Base-by-base conservation (phyloP, 345 rosid genomes). In the Eucalyptus pauciflora region DNA sequence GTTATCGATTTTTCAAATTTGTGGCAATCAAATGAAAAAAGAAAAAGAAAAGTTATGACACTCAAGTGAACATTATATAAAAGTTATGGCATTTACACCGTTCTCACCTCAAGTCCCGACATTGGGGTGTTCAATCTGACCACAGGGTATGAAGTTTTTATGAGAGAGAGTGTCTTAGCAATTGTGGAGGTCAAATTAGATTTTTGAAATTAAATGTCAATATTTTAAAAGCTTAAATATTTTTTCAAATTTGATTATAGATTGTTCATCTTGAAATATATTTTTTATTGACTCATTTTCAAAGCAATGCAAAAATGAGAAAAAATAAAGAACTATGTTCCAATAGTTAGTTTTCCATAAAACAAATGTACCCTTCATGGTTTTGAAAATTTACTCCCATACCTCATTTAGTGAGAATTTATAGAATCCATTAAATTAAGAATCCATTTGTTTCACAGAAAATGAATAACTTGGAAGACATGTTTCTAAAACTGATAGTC, bases 51-150 rank as follows among this genome's bases (percentile, higher is more conserved):
- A 46, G 1, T 18, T 52, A 18, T 52, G 4, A 52, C 0, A 52
- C 58, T 52, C 58, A 52, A 52, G 58, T 52, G 58, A 52, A 52
- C 2, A 1, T 0, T 52, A 1, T 52, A 52, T 52, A 52, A 52
- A 52, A 52, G 10, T 52, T 52, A 52, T 3, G 25, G 10, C 58
- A 18, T 52, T 52, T 52, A 18, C 0, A 2, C 0, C 7, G 2
- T 52, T 52, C 58, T 52, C 58, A 52, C 58, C 58, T 18, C 58
- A 52, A 52, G 71, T 3, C 8, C 1, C 4, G 0, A 16, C 31
- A 27, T 27, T 27, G 4, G 4, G 31, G 7, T 12, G 31, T 27
- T 12, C 5, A 0, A 64, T 64, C 1, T 64, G 3, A 64, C 76
- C 76, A 14, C 18, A 13, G 0, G 17, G 3, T 64, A 9, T 64